Evolutionary conservation across 176 grass and related monocot species (phyloP).

Genomic region (Saccharum officinarum): DNA sequence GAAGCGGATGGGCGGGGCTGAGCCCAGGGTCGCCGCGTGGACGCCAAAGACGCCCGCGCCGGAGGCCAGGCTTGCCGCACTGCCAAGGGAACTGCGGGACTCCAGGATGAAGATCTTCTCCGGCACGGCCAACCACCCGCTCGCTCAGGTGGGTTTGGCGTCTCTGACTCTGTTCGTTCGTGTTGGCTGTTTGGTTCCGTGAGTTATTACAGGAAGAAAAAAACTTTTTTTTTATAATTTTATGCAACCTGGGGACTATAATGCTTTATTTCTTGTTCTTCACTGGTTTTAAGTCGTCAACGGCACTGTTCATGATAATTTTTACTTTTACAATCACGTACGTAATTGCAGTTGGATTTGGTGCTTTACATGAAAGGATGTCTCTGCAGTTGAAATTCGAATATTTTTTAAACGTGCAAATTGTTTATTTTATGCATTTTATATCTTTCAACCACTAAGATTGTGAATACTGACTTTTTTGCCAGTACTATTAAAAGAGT

Average conservation of each 20-base stretch:
- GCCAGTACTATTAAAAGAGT: background rate
- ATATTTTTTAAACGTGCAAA: background rate
- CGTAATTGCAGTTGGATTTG: background rate
- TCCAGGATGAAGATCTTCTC: slow-evolving; percentile 85
- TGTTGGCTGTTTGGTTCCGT: background rate
- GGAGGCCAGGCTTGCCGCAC: slow-evolving; percentile 32
- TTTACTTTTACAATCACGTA: background rate
- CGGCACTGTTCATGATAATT: background rate
- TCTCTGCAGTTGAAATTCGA: background rate
- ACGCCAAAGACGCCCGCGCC: slow-evolving; percentile 22
- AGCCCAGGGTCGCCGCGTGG: slow-evolving; percentile 12
- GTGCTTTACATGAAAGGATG: slow-evolving; percentile 12
- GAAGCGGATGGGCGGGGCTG: slow-evolving; percentile 8
- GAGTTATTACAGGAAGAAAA: background rate
- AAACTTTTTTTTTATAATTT: background rate
- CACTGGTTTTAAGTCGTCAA: background rate
- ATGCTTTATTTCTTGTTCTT: background rate
- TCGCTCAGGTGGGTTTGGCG: slow-evolving; percentile 52
- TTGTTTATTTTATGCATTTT: background rate
- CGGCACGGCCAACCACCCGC: slow-evolving; percentile 68
- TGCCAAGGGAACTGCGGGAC: slow-evolving; percentile 28
- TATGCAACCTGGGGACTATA: background rate
- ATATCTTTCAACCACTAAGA: background rate
- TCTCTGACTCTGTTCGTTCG: background rate
- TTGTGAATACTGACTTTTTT: slow-evolving; percentile 2